Conservation (phyloP, 2,329 filamentous ascomycete genomes). For the Botrytis galanthina region DNA sequence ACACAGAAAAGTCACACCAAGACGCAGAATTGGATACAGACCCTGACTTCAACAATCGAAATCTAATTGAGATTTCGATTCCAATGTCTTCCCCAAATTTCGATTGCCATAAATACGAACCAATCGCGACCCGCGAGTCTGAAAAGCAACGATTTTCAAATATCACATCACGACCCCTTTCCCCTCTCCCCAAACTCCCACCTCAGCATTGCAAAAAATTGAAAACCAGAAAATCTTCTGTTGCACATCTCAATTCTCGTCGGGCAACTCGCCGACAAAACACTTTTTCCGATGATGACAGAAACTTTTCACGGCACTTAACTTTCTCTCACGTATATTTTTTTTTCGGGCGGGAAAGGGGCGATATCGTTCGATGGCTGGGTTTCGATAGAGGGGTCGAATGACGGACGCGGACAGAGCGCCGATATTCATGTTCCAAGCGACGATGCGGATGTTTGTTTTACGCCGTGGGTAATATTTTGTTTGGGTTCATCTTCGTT, state of each 20-base stretch:
- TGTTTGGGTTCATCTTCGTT: not conserved
- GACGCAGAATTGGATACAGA: not conserved
- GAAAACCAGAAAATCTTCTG: not conserved
- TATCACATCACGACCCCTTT: not conserved
- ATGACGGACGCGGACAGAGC: conserved; percentile 4
- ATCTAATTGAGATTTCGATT: not conserved
- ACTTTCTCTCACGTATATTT: not conserved
- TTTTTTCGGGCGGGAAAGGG: not conserved
- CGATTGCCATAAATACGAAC: not conserved
- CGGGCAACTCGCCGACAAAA: not conserved
- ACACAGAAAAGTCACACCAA: not conserved
- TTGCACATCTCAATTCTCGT: conserved; percentile 1
- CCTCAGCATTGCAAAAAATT: not conserved
- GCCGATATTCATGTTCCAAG: not conserved
- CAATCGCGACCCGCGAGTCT: not conserved
- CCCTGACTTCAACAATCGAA: not conserved
- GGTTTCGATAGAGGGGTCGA: not conserved
- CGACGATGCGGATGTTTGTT: not conserved
- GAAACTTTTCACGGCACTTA: not conserved
- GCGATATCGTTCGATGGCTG: not conserved
- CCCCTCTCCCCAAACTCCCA: too few relatives aligned
- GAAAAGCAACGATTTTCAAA: not conserved
- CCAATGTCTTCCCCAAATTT: not conserved
- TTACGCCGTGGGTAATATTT: not conserved
- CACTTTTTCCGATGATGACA: not conserved